Conservation (phyloP, 805 yeast species). For the Candida oleophila region DNA sequence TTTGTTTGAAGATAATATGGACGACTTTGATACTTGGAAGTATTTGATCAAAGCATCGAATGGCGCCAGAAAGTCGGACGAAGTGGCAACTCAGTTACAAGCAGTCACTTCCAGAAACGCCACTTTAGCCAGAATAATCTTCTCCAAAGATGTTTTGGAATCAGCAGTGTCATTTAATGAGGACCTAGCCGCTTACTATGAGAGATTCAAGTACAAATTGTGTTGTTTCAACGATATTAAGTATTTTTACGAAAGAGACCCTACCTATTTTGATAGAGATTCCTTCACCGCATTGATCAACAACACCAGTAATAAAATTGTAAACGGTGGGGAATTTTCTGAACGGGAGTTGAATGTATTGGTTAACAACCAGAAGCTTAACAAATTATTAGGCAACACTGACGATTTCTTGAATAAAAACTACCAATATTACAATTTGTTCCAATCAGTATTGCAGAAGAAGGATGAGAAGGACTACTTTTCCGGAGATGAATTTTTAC, state of each 20-base stretch:
- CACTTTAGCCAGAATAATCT: slow-evolving; percentile 26
- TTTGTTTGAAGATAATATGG: slow-evolving; percentile 50
- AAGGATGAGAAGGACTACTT: slow-evolving; percentile 68
- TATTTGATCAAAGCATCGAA: slow-evolving; percentile 46
- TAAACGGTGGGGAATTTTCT: slow-evolving; percentile 9
- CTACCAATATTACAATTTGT: slow-evolving; percentile 38
- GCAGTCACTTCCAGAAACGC: slow-evolving; percentile 23
- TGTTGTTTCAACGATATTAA: slow-evolving; percentile 66
- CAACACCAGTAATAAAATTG: slow-evolving; percentile 13
- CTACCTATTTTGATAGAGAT: slow-evolving; percentile 7
- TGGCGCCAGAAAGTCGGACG: slow-evolving; percentile 19
- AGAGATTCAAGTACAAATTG: slow-evolving; percentile 49
- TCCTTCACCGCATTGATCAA: slow-evolving; percentile 19
- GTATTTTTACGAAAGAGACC: slow-evolving; percentile 14
- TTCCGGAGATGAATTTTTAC: slow-evolving; percentile 62
- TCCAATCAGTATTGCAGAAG: slow-evolving; percentile 27
- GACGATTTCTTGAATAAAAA: slow-evolving; percentile 26
- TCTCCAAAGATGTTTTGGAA: slow-evolving; percentile 17
- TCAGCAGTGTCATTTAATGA: slow-evolving; percentile 18
- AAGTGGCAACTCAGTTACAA: slow-evolving; percentile 6
- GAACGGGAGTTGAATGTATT: slow-evolving; percentile 16
- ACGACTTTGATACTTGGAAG: slow-evolving; percentile 80
- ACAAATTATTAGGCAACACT: slow-evolving; percentile 24
- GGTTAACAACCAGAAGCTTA: slow-evolving; percentile 51
- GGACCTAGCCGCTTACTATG: slow-evolving; percentile 42